A percentile compares a stretch with the other conserved stretches of the same genome.
Evolutionary conservation across 805 yeast genomes (phyloP).

Genomic region (Tetrapisispora pingtungensis): DNA sequence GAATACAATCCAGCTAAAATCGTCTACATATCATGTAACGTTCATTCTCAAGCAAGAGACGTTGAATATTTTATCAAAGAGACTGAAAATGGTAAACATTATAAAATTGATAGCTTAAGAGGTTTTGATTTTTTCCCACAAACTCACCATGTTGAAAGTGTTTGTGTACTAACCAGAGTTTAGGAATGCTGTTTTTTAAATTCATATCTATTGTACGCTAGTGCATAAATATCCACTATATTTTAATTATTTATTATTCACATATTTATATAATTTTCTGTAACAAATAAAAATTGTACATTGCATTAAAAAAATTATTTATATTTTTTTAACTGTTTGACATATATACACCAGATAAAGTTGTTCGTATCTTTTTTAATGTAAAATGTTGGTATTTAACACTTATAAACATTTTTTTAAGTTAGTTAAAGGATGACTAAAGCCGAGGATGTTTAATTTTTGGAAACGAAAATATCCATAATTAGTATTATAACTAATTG

Average conservation of each 20-base stretch:
- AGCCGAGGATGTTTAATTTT: too few species aligned
- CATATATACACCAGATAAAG: too few species aligned
- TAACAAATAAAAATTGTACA: background rate
- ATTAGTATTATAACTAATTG: too few species aligned
- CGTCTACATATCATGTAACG: constrained; percentile 95
- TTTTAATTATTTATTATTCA: background rate
- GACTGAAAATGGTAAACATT: constrained; percentile 51
- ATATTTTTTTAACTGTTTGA: too few species aligned
- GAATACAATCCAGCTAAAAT: constrained; percentile 75
- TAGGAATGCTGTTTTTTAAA: background rate
- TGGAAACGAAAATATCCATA: too few species aligned
- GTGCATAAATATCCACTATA: background rate
- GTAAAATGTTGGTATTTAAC: too few species aligned
- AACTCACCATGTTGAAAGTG: constrained; percentile 86
- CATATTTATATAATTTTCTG: background rate
- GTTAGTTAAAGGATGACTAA: too few species aligned
- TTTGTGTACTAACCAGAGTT: constrained; percentile 51
- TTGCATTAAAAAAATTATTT: too few species aligned
- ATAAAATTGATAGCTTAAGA: constrained; percentile 68
- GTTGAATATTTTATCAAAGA: constrained; percentile 68
- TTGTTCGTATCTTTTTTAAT: too few species aligned
- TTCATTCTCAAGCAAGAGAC: constrained; percentile 95
- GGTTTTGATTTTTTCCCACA: constrained; percentile 97
- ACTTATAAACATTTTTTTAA: too few species aligned
- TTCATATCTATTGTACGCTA: too few species aligned